Base-by-base conservation (phyloP, 2,329 filamentous ascomycete species). In the Allantophomopsis cytisporea region DNA sequence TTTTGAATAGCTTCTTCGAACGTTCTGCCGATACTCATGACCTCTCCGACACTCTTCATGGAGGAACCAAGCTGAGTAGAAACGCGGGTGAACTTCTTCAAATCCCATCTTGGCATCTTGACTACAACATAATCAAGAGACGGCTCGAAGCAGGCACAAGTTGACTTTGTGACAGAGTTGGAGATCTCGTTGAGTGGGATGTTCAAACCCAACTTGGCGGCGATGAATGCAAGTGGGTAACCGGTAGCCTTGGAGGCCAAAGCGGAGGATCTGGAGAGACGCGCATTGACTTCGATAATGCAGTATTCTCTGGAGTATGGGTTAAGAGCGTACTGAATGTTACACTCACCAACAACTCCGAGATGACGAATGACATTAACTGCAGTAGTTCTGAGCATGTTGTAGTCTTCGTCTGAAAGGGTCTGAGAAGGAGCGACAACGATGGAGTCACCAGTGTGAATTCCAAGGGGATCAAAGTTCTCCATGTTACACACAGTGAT, bases 401-500 rank as follows among this genome's bases (percentile, higher is more conserved):
- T 94, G 69, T 96, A 98, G 61, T 98, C 91, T 58, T 95, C 87
- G 44, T 98, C 89, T 2, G 87, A 94, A 15, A 98, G 69, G 0
- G 91, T 98, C 62, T 96, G 91, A 3, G 89, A 96, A 32, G 91
- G 91, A 7, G 91, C 91, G 36, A 98, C 91, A 39, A 98, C 91
- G 49, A 98, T 95, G 11, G 89, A 96, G 58, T 98, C 91, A 60
- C 91, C 91, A 2, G 91, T 98, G 57, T 96, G 91, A 46, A 96
- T 96, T 53, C 91, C 91, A 2, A 98, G 78, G 40, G 91, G 91
- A 60, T 98, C 91, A 55, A 98, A 98, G 66, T 98, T 98, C 67
- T 98, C 91, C 91, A 98, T 96, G 68, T 98, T 98, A 62, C 91
- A 98, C 45, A 98, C 91, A 6, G 91, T 98, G 58, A 98, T 96